phyloP scores from a whole-genome alignment of 2,329 filamentous ascomycete genomes.

The Diplodia mutila region DNA sequence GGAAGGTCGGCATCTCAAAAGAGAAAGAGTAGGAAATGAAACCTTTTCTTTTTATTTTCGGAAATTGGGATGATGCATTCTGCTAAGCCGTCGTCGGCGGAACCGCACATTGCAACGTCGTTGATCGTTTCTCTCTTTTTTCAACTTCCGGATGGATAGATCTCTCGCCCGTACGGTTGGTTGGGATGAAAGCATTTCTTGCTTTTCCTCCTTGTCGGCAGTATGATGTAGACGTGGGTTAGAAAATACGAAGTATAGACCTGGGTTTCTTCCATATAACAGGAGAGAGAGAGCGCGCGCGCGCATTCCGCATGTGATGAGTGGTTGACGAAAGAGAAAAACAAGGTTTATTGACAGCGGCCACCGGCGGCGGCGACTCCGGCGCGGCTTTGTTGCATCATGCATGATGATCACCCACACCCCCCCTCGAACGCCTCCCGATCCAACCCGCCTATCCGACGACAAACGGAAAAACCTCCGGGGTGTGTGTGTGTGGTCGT shows the following conservation, averaged over 20 bases:
- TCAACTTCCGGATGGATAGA: background rate
- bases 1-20: background rate
- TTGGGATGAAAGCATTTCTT: background rate
- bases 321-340: background rate
- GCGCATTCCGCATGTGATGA: background rate
- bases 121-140: conserved; percentile 3
- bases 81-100: too few species aligned
- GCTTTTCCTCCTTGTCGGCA: background rate
- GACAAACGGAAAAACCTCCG: background rate
- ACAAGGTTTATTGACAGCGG: too few species aligned
- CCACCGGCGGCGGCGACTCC: too few species aligned
- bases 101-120: background rate
- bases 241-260: conserved; percentile 11
- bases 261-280: background rate
- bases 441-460: background rate
- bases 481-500: too few species aligned
- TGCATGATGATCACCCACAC: background rate
- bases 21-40: background rate
- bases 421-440: background rate
- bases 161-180: too few species aligned
- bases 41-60: background rate
- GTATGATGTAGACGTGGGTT: background rate
- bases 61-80: background rate
- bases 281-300: too few species aligned
- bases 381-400: background rate